Evolutionary conservation across 139 green algal genomes (phyloP), one percentile per base, ranked within the genome.

Genomic region (Pleodorina starrii): DNA sequence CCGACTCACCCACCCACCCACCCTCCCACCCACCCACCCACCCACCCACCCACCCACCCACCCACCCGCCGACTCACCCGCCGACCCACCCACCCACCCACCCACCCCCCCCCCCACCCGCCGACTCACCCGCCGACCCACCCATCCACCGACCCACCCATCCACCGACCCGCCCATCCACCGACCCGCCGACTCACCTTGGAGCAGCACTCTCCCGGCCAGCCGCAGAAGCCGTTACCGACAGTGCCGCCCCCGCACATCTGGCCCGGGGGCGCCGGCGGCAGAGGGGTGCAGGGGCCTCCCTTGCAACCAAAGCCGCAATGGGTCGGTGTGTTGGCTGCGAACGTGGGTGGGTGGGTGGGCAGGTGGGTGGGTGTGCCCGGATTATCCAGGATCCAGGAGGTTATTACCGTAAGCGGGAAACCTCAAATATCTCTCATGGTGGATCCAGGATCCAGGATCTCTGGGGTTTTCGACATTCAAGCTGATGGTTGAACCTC

Each of bases 301-400:
- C 60, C 59, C 60, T 48, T 35, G 80, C 79, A 84, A 54, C 57
- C 57, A 36, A 27, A 75, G 57, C 54, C 79, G 40, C 79, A 74
- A 50, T 74, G 44, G 11, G 17, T 35, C n/a, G 17, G 29, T 1
- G 27, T 32, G 17, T 35, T 84, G n/a, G 25, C 76, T 71, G 76
- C 7, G 51, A 14, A 25, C 50, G 50, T 60, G n/a, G n/a, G 14
- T 6, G 40, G 60, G 60, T 72, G 25, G 23, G 10, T 72, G 60
- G 23, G 25, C 60, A 72, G 7, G 60, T 72, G 19, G 23, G 36
- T 43, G 69, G 14, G 50, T 60, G 17, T 60, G 50, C 17, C n/a
- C n/a, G n/a, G n/a, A n/a, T n/a, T n/a, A n/a, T n/a, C n/a, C n/a
- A n/a, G n/a, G n/a, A n/a, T n/a, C n/a, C n/a, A n/a, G n/a, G n/a